Conservation (phyloP, 495 filamentous ascomycete genomes). For the Lentithecium fluviatile region DNA sequence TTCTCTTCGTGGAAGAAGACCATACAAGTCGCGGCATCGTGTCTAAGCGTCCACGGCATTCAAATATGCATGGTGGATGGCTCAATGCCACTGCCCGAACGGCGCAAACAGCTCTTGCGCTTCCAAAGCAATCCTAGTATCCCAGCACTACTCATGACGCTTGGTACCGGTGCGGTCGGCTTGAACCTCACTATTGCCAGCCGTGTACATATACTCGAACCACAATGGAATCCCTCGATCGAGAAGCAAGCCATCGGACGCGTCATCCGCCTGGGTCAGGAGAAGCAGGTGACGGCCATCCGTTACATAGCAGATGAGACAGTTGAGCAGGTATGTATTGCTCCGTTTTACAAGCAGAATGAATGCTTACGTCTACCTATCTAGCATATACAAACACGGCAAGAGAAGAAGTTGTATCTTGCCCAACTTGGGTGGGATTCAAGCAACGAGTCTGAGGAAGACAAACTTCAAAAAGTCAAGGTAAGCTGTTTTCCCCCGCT, state of each 20-base stretch:
- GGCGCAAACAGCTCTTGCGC: not conserved
- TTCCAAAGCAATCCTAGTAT: constrained; percentile 13
- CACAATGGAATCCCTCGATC: constrained; percentile 57
- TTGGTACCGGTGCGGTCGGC: constrained; percentile 54
- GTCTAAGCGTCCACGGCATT: not conserved
- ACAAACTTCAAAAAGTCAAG: no score
- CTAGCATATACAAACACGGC: constrained; percentile 5
- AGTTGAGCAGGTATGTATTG: constrained; percentile 53
- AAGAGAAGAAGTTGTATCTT: constrained; percentile 6
- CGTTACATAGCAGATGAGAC: constrained; percentile 50
- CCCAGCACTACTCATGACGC: constrained; percentile 54
- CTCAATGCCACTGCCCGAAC: not conserved
- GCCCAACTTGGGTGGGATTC: no score
- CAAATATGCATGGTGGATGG: constrained; percentile 4
- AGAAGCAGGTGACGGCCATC: constrained; percentile 45
- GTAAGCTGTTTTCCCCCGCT: no score
- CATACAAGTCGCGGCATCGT: constrained; percentile 41
- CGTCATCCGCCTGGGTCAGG: constrained; percentile 51
- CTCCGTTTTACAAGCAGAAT: not conserved
- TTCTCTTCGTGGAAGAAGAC: constrained; percentile 54
- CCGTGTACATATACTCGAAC: constrained; percentile 52
- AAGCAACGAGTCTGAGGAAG: no score
- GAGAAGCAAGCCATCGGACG: constrained; percentile 55
- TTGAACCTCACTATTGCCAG: constrained; percentile 52
- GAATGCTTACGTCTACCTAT: not conserved